Conservation (phyloP, 768 basidiomycete genomes). For the Lentinula lateritia region DNA sequence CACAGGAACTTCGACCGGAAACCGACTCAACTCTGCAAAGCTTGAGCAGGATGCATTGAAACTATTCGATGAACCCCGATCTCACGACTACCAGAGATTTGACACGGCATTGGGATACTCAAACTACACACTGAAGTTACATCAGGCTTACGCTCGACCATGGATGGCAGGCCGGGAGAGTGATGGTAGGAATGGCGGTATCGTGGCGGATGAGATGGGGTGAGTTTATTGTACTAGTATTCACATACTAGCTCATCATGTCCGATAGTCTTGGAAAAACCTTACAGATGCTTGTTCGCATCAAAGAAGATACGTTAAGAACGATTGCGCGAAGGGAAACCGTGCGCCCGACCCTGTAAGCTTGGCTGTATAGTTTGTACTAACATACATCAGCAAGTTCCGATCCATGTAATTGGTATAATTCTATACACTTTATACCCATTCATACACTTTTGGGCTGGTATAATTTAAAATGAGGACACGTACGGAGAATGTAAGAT, state of each 20-base stretch:
- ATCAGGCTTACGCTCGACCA: constrained; percentile 77
- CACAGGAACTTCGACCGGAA: not conserved
- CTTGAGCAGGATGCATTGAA: not conserved
- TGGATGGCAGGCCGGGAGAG: constrained; percentile 89
- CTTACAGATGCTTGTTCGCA: constrained; percentile 82
- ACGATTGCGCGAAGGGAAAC: constrained; percentile 59
- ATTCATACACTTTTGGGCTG: too few species aligned
- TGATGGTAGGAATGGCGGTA: constrained; percentile 77
- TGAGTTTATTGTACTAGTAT: constrained; percentile 19
- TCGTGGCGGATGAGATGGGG: constrained; percentile 92
- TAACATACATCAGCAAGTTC: too few species aligned
- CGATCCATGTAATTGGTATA: too few species aligned
- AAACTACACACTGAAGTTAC: constrained; percentile 63
- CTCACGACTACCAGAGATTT: not conserved
- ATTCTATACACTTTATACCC: too few species aligned
- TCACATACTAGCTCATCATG: not conserved
- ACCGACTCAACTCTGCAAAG: not conserved
- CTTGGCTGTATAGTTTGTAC: not conserved
- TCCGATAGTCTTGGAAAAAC: constrained; percentile 73
- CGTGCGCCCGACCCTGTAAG: not conserved
- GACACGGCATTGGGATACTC: not conserved
- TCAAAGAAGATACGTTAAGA: constrained; percentile 73
- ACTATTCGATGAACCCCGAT: not conserved
- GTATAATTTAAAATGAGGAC: too few species aligned
- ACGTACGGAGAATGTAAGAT: too few species aligned